Evolutionary conservation across 2,329 filamentous ascomycete species (phyloP), one percentile per base, ranked within the genome.

Genomic region (Massarina eburnea): DNA sequence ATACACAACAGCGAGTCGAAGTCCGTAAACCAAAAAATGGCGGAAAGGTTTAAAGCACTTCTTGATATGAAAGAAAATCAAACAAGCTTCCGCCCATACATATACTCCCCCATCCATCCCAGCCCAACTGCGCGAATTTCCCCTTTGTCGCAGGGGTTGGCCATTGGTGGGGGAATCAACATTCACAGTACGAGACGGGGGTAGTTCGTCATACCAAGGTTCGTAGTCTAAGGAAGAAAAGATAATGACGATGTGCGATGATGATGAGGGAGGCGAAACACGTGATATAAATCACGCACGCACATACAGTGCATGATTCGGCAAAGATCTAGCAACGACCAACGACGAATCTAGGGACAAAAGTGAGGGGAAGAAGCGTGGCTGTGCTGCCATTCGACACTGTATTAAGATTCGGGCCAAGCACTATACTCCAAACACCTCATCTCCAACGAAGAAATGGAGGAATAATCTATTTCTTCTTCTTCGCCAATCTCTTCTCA

Each of bases 401-500:
- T 35, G 19, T 18, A 35, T 35, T 18, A n/a, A 35, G 32, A 6
- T 35, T 12, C 5, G 4, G 8, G n/a, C n/a, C 15, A 19, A 35
- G 19, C 15, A 8, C 19, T n/a, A 35, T 33, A 6, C 12, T 6
- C 10, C 7, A 35, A 17, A 35, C 10, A n/a, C 32, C 4, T 8
- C 7, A 18, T 4, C 8, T 18, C 15, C n/a, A 35, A 8, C 5
- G 12, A 14, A 30, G 12, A 14, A 14, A 24, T 18, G 18, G 5
- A 9, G 18, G 18, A 21, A 37, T 12, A 18, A n/a, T 14, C 30
- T 43, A 64, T 67, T 82, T 82, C 76, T 82, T 85, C 74, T 84
- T 88, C 78, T 95, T 91, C 67, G 81, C 79, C 53, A 82, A 65
- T 64, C 91, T 82, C 83, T 96, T 96, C 72, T 92, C 80, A 2